Evolutionary conservation across 1,284 basidiomycete genomes (phyloP).

Genomic region (Leccinum holopus): DNA sequence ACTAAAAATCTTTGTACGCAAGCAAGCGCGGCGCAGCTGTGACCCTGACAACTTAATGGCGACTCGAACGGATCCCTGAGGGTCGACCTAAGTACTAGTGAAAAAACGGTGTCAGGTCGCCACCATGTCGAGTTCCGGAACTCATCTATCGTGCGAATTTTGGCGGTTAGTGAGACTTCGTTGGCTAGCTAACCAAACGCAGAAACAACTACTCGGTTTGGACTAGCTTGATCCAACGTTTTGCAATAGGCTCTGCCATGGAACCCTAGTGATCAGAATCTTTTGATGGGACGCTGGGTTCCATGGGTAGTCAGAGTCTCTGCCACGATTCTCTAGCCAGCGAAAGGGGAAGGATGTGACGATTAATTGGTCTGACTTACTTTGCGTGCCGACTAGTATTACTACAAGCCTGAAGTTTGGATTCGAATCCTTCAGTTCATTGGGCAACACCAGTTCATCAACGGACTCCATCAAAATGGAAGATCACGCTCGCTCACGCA

Average conservation of each 20-base stretch:
- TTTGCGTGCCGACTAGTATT: constrained; percentile 1
- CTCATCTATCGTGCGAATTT: neutral
- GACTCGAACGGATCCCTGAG: neutral
- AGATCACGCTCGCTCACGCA: constrained; percentile 12
- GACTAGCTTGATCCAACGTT: neutral
- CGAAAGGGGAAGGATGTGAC: neutral
- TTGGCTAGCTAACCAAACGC: neutral
- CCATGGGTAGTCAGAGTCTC: neutral
- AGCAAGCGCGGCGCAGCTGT: neutral
- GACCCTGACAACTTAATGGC: neutral
- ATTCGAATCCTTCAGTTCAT: constrained; percentile 1
- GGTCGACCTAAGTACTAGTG: neutral
- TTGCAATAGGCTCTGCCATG: neutral
- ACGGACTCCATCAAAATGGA: constrained; percentile 14
- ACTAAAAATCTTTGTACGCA: neutral
- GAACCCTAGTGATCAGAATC: neutral
- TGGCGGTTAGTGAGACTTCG: neutral
- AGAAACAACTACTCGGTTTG: neutral
- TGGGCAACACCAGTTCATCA: neutral
- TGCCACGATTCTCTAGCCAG: constrained; percentile 4
- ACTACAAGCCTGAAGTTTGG: neutral
- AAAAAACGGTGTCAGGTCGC: neutral
- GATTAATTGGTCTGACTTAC: neutral
- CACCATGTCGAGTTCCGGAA: neutral
- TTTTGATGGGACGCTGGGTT: neutral